Conservation (phyloP, 306 rosid species). For the Malus fusca region DNA sequence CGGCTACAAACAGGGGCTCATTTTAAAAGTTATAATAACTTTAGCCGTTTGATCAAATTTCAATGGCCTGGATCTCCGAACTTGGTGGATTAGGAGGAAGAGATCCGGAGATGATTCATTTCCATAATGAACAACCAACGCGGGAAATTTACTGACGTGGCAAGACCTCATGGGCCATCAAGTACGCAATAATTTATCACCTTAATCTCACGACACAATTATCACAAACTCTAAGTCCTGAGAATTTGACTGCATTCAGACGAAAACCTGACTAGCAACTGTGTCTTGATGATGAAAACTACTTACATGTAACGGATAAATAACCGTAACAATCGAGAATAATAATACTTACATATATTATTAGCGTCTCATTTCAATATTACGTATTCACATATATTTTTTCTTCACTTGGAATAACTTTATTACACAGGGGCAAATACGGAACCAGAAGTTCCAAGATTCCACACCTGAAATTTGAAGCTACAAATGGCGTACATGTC, state of each 20-base stretch:
- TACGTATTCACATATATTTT: too few relatives aligned
- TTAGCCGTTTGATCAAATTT: too few relatives aligned
- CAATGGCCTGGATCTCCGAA: rapidly evolving
- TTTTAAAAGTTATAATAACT: too few relatives aligned
- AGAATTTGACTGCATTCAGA: not conserved
- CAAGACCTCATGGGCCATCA: not conserved
- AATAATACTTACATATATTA: too few relatives aligned
- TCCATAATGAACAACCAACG: not conserved
- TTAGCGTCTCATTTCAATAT: too few relatives aligned
- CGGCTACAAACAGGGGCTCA: too few relatives aligned
- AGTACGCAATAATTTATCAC: not conserved
- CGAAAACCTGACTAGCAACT: not conserved
- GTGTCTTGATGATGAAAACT: not conserved
- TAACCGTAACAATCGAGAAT: too few relatives aligned
- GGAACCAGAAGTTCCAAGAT: conserved; percentile 42
- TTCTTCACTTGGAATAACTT: too few relatives aligned
- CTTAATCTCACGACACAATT: not conserved
- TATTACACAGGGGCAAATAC: conserved; percentile 17
- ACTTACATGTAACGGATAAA: too few relatives aligned
- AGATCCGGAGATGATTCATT: too few relatives aligned
- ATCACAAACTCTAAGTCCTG: not conserved
- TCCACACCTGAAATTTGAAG: conserved; percentile 64
- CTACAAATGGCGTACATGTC: conserved; percentile 39
- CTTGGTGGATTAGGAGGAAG: too few relatives aligned
- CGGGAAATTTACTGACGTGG: not conserved